Conservation (phyloP, 768 basidiomycete genomes). For the Lepiota brunneoincarnata region DNA sequence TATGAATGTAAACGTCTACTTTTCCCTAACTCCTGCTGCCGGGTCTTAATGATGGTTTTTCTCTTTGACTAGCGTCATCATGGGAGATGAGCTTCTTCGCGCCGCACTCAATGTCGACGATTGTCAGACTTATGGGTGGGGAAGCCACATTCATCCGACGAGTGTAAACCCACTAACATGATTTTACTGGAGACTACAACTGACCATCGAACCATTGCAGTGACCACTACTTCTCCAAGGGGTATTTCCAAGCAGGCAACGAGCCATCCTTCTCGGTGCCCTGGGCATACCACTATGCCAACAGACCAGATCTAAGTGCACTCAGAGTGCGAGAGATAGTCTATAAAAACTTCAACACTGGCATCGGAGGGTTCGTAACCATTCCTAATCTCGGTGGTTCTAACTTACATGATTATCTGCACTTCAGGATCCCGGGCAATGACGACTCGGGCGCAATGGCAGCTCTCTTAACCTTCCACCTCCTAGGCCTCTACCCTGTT, state of each 20-base stretch:
- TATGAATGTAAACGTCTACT: constrained; percentile 40
- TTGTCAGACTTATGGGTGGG: constrained; percentile 47
- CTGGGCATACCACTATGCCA: constrained; percentile 48
- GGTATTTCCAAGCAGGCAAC: constrained; percentile 47
- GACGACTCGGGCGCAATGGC: constrained; percentile 57
- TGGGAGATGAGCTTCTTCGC: constrained; percentile 56
- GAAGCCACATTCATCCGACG: constrained; percentile 37
- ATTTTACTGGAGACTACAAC: neutral
- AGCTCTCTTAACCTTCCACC: constrained; percentile 44
- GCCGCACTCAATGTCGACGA: constrained; percentile 47
- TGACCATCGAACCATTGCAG: constrained; percentile 19
- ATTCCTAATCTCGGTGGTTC: neutral
- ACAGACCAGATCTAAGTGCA: constrained; percentile 46
- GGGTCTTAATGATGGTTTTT: no score
- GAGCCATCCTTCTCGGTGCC: constrained; percentile 48
- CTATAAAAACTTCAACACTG: constrained; percentile 43
- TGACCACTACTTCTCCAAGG: constrained; percentile 41
- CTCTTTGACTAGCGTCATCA: constrained; percentile 37
- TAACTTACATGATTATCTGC: neutral
- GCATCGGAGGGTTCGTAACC: constrained; percentile 37
- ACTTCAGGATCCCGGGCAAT: constrained; percentile 44
- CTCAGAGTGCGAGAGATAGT: constrained; percentile 42
- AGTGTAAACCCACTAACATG: constrained; percentile 26
- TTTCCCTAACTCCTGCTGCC: neutral
- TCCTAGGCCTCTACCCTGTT: constrained; percentile 50